Evolutionary conservation across 2,329 filamentous ascomycete species (phyloP).

Genomic region (Aspergillus eucalypticola): DNA sequence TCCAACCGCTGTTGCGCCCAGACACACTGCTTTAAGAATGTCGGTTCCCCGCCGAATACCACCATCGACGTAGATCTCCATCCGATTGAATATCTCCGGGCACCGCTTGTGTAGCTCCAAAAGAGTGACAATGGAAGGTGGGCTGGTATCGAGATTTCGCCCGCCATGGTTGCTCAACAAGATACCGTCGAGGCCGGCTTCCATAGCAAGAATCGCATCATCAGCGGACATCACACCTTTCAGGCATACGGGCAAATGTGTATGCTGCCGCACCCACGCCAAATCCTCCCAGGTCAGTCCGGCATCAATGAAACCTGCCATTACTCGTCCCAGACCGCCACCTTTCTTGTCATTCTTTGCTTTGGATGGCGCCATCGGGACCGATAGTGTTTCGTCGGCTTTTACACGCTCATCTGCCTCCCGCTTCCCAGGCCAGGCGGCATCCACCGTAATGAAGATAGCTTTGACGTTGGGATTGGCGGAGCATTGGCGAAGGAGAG

Average conservation of each 20-base stretch:
- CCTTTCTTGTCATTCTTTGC: constrained; percentile 55
- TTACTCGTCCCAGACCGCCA: constrained; percentile 55
- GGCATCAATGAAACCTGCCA: constrained; percentile 55
- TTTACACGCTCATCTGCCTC: constrained; percentile 59
- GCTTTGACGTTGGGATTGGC: constrained; percentile 46
- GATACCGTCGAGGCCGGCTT: constrained; percentile 55
- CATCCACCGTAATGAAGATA: constrained; percentile 58
- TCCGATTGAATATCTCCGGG: constrained; percentile 51
- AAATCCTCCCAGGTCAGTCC: constrained; percentile 57
- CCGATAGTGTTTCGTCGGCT: constrained; percentile 45
- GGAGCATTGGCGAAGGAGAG: constrained; percentile 46
- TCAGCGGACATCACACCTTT: constrained; percentile 60
- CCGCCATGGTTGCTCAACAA: constrained; percentile 62
- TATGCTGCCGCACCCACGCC: constrained; percentile 52
- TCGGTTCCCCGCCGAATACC: constrained; percentile 57
- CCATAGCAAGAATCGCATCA: constrained; percentile 54
- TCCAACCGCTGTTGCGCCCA: constrained; percentile 57
- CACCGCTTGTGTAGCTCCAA: constrained; percentile 54
- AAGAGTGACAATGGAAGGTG: constrained; percentile 53
- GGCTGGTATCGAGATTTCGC: constrained; percentile 55
- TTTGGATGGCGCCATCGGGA: constrained; percentile 47
- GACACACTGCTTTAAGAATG: constrained; percentile 56
- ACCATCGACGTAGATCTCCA: constrained; percentile 57
- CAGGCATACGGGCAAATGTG: constrained; percentile 55
- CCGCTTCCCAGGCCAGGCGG: constrained; percentile 56